Evolutionary conservation across 345 rosid genomes (phyloP).

Genomic region (Bretschneidera sinensis): DNA sequence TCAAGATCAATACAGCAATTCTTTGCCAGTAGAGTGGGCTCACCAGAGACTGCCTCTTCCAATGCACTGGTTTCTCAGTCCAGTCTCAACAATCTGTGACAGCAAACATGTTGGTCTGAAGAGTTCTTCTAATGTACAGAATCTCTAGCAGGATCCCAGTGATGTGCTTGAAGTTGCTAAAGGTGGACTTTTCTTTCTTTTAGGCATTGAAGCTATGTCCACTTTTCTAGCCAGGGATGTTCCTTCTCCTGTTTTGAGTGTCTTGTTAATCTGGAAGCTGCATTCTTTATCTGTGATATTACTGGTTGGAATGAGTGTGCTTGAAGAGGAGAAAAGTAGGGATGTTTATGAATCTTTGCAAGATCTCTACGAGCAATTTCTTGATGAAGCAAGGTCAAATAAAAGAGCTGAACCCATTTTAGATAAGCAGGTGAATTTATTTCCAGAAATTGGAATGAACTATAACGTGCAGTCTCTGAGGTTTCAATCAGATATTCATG

Average conservation of each 20-base stretch:
- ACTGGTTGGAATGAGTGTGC: constrained; percentile 66
- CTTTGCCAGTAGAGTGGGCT: constrained; percentile 61
- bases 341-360: constrained; percentile 63
- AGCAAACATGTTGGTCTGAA: constrained; percentile 29
- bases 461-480: constrained; percentile 35
- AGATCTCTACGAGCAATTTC: constrained; percentile 58
- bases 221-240: constrained; percentile 26
- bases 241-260: constrained; percentile 45
- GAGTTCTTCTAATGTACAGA: constrained; percentile 18
- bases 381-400: constrained; percentile 41
- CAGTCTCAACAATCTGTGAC: constrained; percentile 47
- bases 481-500: constrained; percentile 67
- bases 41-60: constrained; percentile 87
- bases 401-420: constrained; percentile 6
- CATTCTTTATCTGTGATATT: constrained; percentile 72
- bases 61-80: constrained; percentile 86
- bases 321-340: constrained; percentile 65
- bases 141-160: constrained; percentile 24
- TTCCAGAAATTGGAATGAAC: constrained; percentile 20
- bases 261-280: constrained; percentile 77
- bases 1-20: constrained; percentile 25
- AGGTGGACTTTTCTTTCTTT: constrained; percentile 74
- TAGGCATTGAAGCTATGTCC: constrained; percentile 70
- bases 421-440: constrained; percentile 5
- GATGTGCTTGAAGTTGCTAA: constrained; percentile 51